Evolutionary conservation across 148 eudicot species (phyloP).

Genomic region (Fagopyrum tataricum): DNA sequence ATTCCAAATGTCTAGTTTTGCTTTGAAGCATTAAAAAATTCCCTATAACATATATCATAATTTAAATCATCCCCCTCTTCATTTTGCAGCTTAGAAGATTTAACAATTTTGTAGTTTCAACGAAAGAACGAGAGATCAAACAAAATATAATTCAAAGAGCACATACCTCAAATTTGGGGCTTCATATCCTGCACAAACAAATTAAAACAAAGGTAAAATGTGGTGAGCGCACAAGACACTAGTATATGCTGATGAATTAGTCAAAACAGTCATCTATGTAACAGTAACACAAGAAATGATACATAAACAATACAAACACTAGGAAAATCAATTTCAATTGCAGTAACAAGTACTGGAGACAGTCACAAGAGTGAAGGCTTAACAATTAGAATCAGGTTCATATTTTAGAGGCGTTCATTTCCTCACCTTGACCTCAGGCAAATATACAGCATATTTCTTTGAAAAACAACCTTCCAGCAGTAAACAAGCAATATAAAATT

Average conservation of each 20-base stretch:
- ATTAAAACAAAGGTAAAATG: neutral
- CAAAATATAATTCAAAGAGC: neutral
- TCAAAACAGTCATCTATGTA: no score
- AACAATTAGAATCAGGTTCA: neutral
- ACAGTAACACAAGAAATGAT: no score
- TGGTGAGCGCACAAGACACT: neutral
- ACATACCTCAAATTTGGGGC: conserved; percentile 20
- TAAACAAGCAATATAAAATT: no score
- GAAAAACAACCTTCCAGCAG: no score
- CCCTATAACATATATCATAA: neutral
- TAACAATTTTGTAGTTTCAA: neutral
- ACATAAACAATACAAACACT: no score
- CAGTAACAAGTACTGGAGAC: no score
- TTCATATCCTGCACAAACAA: conserved; percentile 20
- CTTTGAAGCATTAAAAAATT: neutral
- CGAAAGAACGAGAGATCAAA: neutral
- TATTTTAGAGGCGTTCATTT: neutral
- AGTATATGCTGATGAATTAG: neutral
- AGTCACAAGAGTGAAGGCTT: no score
- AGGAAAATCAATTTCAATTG: no score
- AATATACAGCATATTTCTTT: no score
- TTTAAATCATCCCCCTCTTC: neutral
- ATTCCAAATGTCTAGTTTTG: neutral
- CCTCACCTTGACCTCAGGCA: neutral
- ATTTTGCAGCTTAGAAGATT: neutral